Evolutionary conservation across 2,329 filamentous ascomycete species (phyloP).

Genomic region (Nemania diffusa): DNA sequence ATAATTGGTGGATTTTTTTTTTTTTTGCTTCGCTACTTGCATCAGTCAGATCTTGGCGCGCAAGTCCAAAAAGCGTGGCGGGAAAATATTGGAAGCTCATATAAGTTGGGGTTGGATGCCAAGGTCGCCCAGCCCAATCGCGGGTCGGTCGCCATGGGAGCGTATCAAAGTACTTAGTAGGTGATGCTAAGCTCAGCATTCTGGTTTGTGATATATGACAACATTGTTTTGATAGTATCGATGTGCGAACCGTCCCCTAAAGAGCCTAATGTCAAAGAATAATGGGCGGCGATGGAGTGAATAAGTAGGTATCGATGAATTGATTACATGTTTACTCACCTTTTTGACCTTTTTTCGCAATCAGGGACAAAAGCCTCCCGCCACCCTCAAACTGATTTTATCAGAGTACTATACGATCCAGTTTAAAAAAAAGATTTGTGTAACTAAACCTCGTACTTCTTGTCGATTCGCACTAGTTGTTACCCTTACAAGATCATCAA

Average conservation of each 20-base stretch:
- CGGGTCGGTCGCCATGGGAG: not conserved
- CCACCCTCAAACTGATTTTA: too few relatives aligned
- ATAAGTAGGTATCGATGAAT: not conserved
- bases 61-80: not conserved
- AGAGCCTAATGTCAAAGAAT: too few relatives aligned
- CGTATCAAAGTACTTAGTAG: not conserved
- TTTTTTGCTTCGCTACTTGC: not conserved
- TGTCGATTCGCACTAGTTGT: too few relatives aligned
- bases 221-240: not conserved
- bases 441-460: too few relatives aligned
- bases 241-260: not conserved
- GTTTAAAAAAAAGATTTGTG: too few relatives aligned
- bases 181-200: not conserved
- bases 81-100: constrained; percentile 5
- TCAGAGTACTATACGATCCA: too few relatives aligned
- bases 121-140: not conserved
- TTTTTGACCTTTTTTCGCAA: too few relatives aligned
- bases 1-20: constrained; percentile 26
- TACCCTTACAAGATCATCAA: too few relatives aligned
- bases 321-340: not conserved
- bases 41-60: constrained; percentile 11
- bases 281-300: too few relatives aligned
- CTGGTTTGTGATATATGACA: not conserved
- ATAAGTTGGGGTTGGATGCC: not conserved
- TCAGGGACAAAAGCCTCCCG: too few relatives aligned